A percentile compares a stretch with the other conserved stretches of the same genome.
Conservation (phyloP, 2,329 filamentous ascomycete species). For the Acrodontium crateriforme region DNA sequence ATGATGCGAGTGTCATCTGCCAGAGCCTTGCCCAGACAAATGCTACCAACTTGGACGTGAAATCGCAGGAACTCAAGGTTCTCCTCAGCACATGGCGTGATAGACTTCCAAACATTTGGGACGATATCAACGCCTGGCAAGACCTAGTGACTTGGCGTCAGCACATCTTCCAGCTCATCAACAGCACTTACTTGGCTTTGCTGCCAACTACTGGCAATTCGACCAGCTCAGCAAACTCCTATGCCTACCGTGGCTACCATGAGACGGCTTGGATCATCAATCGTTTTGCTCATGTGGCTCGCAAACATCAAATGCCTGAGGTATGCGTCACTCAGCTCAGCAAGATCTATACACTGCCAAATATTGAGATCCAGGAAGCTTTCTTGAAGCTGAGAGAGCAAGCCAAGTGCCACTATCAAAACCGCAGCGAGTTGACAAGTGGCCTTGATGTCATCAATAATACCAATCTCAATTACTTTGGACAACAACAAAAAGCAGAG, state of each 20-base stretch:
- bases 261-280: conserved; percentile 99
- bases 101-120: conserved; percentile 91
- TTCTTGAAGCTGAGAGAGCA: conserved; percentile 98
- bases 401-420: conserved; percentile 97
- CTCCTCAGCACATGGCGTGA: conserved; percentile 92
- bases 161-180: conserved; percentile 96
- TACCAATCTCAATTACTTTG: conserved; percentile 98
- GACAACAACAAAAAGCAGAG: conserved; percentile 87
- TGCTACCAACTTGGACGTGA: conserved; percentile 72
- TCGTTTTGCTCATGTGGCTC: conserved; percentile 89
- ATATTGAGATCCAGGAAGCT: conserved; percentile 98
- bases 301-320: conserved; percentile 91
- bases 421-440: conserved; percentile 77
- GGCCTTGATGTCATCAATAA: conserved; percentile 98
- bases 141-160: conserved; percentile 99
- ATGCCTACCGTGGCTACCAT: conserved; percentile 92
- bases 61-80: conserved; percentile 90
- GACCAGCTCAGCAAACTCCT: conserved; percentile 79
- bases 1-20: conserved; percentile 95
- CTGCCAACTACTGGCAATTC: conserved; percentile 61
- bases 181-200: conserved; percentile 77
- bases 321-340: conserved; percentile 96
- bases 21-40: conserved; percentile 78
- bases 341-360: conserved; percentile 94
- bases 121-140: conserved; percentile 98